These are phyloP conservation scores for Moelleriella libera DNA, from an alignment of 2,329 filamentous ascomycete genomes.

Conservation along the genomic window DNA sequence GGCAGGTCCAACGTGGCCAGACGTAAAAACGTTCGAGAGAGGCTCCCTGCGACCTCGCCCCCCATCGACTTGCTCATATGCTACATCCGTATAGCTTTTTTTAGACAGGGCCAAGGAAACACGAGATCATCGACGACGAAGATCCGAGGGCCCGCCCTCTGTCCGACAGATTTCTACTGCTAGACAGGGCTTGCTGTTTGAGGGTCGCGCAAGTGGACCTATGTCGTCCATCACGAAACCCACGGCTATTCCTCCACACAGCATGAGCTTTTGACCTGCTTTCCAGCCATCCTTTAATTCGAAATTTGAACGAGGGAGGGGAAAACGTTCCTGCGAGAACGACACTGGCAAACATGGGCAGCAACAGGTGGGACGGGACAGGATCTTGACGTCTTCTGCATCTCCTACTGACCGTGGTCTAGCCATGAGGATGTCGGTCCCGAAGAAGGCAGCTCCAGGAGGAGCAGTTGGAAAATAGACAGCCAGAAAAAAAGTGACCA, in stretches of 20 bases:
- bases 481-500: too few species aligned
- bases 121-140: neutral
- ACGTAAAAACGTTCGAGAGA: neutral
- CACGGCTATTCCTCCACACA: neutral
- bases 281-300: neutral
- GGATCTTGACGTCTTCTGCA: too few species aligned
- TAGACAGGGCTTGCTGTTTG: neutral
- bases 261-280: neutral
- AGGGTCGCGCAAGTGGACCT: constrained; percentile 1
- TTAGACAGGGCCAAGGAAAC: neutral
- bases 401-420: too few species aligned
- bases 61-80: neutral
- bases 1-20: neutral
- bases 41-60: neutral
- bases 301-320: neutral
- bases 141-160: neutral
- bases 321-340: neutral
- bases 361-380: too few species aligned
- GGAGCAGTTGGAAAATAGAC: too few species aligned
- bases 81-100: neutral
- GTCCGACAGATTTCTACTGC: neutral
- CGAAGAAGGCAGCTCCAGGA: too few species aligned
- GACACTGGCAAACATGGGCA: neutral
- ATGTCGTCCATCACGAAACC: constrained; percentile 1
- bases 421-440: too few species aligned